These are phyloP conservation scores for Penicillium sp. DNA, from an alignment of 2,329 filamentous ascomycete species.

Conservation along the genomic window DNA sequence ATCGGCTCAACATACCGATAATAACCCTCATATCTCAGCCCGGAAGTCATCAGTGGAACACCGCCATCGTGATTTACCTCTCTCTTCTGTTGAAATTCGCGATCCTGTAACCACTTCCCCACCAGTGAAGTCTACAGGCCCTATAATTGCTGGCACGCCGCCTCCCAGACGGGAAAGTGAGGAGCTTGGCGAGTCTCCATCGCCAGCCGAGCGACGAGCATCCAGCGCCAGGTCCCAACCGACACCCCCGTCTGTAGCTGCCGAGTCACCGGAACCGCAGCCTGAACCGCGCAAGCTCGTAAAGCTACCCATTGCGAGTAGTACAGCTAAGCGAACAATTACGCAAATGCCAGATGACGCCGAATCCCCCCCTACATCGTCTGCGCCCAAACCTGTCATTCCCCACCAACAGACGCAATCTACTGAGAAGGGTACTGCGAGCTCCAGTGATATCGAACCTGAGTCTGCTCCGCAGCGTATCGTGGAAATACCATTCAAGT, in stretches of 20 bases:
- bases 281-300: not conserved
- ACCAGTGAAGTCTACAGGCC: not conserved
- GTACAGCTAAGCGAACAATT: constrained; percentile 2
- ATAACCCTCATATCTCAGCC: not conserved
- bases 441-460: not conserved
- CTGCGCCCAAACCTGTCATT: not conserved
- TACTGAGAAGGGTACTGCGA: not conserved
- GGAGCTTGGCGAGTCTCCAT: constrained; percentile 27
- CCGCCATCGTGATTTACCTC: constrained; percentile 23
- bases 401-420: not conserved
- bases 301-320: not conserved
- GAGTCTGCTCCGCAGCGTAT: not conserved
- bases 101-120: not conserved
- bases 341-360: constrained; percentile 4
- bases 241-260: not conserved
- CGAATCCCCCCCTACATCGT: not conserved
- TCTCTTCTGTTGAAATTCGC: constrained; percentile 27
- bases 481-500: not conserved
- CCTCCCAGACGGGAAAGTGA: constrained; percentile 23
- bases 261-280: not conserved
- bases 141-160: constrained; percentile 20
- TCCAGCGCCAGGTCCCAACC: constrained; percentile 1
- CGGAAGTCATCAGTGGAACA: not conserved
- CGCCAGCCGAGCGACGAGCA: constrained; percentile 4
- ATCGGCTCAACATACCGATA: not conserved